phyloP scores from a whole-genome alignment of 116 monocot genomes.

The Papilionanthe hybrid region DNA sequence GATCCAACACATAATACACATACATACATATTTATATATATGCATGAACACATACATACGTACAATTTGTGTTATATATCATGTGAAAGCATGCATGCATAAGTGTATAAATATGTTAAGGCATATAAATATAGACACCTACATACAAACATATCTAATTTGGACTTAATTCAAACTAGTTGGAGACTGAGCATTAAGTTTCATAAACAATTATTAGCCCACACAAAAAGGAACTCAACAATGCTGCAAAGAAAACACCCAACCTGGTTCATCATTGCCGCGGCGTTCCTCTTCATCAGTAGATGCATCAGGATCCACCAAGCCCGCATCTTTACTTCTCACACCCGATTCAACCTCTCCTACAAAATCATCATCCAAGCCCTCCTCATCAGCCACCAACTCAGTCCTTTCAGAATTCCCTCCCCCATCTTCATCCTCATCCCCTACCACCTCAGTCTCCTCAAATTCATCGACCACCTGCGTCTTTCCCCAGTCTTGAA shows the following conservation, averaged over 20 bases:
- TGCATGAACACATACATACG: too few relatives aligned
- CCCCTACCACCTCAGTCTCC: neutral
- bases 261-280: neutral
- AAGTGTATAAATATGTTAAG: too few relatives aligned
- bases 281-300: neutral
- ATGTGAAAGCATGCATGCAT: too few relatives aligned
- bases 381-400: constrained; percentile 3
- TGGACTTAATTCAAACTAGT: too few relatives aligned
- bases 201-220: too few relatives aligned
- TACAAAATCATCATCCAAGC: neutral
- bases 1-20: too few relatives aligned
- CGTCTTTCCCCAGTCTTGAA: neutral
- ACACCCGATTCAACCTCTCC: neutral
- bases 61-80: too few relatives aligned
- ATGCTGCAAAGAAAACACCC: neutral
- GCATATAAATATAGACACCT: too few relatives aligned
- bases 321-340: neutral
- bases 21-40: too few relatives aligned
- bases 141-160: too few relatives aligned
- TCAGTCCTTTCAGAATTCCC: constrained; percentile 1
- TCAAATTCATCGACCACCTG: constrained; percentile 3
- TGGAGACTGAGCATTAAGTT: too few relatives aligned
- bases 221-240: neutral
- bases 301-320: constrained; percentile 9
- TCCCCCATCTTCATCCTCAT: neutral